phyloP scores from a whole-genome alignment of 2,329 filamentous ascomycete species.

The Cytospora mali region DNA sequence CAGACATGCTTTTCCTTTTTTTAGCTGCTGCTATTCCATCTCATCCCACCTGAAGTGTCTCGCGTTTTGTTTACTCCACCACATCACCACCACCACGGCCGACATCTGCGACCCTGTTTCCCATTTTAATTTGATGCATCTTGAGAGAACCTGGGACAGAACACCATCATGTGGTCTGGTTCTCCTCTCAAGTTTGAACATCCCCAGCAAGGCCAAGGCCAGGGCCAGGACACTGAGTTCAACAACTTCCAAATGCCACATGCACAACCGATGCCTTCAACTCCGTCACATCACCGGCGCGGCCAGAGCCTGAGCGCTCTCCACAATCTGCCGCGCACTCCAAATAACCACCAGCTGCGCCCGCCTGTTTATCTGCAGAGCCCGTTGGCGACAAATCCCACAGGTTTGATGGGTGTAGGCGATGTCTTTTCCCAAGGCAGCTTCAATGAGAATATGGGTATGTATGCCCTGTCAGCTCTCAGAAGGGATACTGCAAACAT shows the following conservation, averaged over 20 bases:
- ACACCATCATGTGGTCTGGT: conserved; percentile 27
- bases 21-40: neutral
- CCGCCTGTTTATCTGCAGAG: conserved; percentile 29
- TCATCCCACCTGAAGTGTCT: neutral
- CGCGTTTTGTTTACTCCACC: neutral
- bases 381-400: conserved; percentile 23
- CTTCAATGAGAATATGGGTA: conserved; percentile 29
- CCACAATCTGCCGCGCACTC: conserved; percentile 24
- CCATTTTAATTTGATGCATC: neutral
- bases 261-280: conserved; percentile 24
- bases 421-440: conserved; percentile 23
- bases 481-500: neutral
- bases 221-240: conserved; percentile 24
- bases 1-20: neutral
- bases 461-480: neutral
- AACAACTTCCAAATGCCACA: conserved; percentile 26
- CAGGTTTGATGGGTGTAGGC: conserved; percentile 25
- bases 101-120: neutral
- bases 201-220: conserved; percentile 14
- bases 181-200: conserved; percentile 28
- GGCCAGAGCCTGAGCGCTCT: conserved; percentile 26
- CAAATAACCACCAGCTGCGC: conserved; percentile 22
- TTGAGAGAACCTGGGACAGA: neutral
- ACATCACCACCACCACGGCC: neutral
- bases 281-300: conserved; percentile 26